phyloP scores from a whole-genome alignment of 73 alveolate species.

The Paramecium primaurelia region DNA sequence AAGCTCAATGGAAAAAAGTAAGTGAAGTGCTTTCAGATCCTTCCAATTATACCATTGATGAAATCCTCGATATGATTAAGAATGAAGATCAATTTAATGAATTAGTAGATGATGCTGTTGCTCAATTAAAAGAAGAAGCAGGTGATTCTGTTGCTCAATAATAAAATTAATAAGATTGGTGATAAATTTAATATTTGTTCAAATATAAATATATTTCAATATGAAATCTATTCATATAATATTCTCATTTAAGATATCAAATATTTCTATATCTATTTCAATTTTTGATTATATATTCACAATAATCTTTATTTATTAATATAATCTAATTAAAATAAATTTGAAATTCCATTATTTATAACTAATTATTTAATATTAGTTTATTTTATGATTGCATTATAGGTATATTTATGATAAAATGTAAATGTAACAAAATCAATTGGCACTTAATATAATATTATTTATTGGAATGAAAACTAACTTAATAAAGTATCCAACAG shows the following conservation, averaged over 20 bases:
- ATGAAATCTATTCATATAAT: background rate
- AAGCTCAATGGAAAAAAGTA: background rate
- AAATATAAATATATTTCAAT: background rate
- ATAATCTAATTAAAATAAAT: too few species aligned
- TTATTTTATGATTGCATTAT: background rate
- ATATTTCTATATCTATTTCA: too few species aligned
- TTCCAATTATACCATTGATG: background rate
- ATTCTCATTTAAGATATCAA: background rate
- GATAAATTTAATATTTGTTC: background rate
- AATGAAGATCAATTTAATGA: background rate
- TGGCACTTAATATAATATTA: conserved; percentile 73
- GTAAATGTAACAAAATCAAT: conserved; percentile 22
- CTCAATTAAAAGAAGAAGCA: background rate
- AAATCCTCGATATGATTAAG: conserved; percentile 33
- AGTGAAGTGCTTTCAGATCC: background rate
- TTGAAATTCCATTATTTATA: too few species aligned
- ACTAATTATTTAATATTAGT: too few species aligned
- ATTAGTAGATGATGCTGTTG: conserved; percentile 15
- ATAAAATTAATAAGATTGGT: background rate
- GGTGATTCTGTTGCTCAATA: background rate
- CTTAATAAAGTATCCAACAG: conserved; percentile 83
- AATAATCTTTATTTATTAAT: too few species aligned
- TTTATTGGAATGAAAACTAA: conserved; percentile 88
- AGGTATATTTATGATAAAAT: background rate
- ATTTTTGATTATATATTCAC: too few species aligned